phyloP scores from a whole-genome alignment of 805 yeast genomes.

The Yarrowia bubula region DNA sequence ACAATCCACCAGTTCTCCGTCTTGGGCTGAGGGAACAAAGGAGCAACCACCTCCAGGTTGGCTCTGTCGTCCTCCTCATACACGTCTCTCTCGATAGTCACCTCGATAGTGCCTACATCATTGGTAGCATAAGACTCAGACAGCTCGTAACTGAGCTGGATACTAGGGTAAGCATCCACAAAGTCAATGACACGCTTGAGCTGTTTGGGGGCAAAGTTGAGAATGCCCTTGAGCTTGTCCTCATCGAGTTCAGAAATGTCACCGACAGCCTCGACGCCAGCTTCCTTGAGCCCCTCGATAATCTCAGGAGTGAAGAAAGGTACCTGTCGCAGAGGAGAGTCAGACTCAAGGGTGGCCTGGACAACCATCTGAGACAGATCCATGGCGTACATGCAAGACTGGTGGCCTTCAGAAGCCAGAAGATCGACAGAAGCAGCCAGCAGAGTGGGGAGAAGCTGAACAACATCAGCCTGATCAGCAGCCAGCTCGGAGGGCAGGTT shows the following conservation, averaged over 20 bases:
- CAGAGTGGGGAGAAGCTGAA: constrained; percentile 51
- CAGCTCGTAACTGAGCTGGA: constrained; percentile 62
- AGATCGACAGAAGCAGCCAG: constrained; percentile 71
- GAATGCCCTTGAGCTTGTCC: constrained; percentile 40
- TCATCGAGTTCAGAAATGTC: constrained; percentile 78
- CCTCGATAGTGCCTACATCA: constrained; percentile 48
- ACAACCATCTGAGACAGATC: constrained; percentile 84
- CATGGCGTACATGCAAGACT: constrained; percentile 78
- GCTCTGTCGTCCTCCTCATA: constrained; percentile 71
- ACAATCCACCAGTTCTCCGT: constrained; percentile 85
- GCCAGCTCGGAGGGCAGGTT: constrained; percentile 59
- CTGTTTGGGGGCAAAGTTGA: constrained; percentile 22
- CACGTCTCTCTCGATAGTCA: constrained; percentile 41
- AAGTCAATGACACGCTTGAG: constrained; percentile 69
- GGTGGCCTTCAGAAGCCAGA: constrained; percentile 72
- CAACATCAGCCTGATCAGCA: constrained; percentile 54
- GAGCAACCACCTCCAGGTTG: constrained; percentile 57
- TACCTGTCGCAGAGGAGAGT: constrained; percentile 73
- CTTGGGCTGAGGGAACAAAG: constrained; percentile 59
- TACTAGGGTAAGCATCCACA: constrained; percentile 84
- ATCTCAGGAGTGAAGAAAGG: constrained; percentile 60
- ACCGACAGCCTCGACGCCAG: constrained; percentile 65
- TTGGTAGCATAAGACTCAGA: constrained; percentile 47
- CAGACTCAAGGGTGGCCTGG: constrained; percentile 83
- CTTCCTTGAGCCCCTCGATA: constrained; percentile 53